Conservation (phyloP, 768 basidiomycete species). For the Lyophyllum shimeji region DNA sequence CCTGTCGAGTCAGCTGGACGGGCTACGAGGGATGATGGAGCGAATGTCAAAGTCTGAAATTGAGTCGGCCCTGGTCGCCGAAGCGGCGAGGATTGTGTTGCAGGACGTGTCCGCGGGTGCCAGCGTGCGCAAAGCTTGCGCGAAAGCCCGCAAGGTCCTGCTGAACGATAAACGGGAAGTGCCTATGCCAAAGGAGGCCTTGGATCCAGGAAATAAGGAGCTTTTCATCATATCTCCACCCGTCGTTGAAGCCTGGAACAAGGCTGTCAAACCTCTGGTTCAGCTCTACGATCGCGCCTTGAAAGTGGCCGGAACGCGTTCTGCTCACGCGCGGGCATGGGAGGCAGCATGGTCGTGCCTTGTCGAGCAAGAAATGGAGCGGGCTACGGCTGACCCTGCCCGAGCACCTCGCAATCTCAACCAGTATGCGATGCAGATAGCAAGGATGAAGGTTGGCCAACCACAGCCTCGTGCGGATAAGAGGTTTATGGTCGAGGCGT, state of each 20-base stretch:
- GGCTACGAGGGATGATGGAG: conserved; percentile 26
- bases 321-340: conserved; percentile 59
- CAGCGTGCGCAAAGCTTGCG: conserved; percentile 15
- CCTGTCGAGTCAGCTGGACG: conserved; percentile 46
- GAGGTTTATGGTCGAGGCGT: conserved; percentile 60
- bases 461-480: conserved; percentile 57
- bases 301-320: conserved; percentile 44
- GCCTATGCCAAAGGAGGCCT: conserved; percentile 5
- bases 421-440: conserved; percentile 50
- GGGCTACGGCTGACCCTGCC: conserved; percentile 27
- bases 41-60: conserved; percentile 24
- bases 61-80: conserved; percentile 16
- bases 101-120: conserved; percentile 9
- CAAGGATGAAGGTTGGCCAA: conserved; percentile 53
- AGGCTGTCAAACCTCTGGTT: conserved; percentile 32
- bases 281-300: conserved; percentile 38
- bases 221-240: conserved; percentile 27
- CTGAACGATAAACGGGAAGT: conserved; percentile 4
- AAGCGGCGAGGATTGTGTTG: conserved; percentile 3
- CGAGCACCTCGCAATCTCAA: conserved; percentile 40
- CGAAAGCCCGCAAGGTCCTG: conserved; percentile 9
- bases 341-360: conserved; percentile 57
- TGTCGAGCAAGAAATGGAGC: conserved; percentile 45
- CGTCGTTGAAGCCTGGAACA: conserved; percentile 39
- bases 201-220: conserved; percentile 16